Percentiles rank a stretch among this genome's conserved stretches.
These are phyloP conservation scores for Aspergillus wentii DNA, from an alignment of 495 filamentous ascomycete species.

Conservation along the genomic window DNA sequence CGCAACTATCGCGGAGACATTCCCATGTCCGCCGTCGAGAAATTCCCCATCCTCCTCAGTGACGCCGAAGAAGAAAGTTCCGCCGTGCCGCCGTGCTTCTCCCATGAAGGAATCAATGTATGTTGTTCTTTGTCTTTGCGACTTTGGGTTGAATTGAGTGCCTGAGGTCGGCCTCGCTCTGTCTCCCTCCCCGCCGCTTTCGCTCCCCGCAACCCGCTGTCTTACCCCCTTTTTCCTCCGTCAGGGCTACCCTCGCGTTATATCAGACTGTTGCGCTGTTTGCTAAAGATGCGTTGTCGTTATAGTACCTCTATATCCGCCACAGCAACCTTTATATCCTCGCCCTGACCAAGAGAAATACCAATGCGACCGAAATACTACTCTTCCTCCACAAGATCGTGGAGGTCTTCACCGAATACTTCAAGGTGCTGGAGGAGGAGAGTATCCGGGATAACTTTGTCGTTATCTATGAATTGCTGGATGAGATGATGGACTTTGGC, in stretches of 20 bases:
- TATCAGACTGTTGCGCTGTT: constrained; percentile 5
- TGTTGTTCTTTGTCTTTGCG: constrained; percentile 20
- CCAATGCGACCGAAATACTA: constrained; percentile 96
- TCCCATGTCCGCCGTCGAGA: constrained; percentile 98
- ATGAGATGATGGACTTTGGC: constrained; percentile 99
- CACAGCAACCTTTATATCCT: constrained; percentile 99
- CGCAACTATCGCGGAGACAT: constrained; percentile 99
- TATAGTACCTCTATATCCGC: constrained; percentile 96
- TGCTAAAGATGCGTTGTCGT: no score
- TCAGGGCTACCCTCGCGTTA: background rate
- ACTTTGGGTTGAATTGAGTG: constrained; percentile 3
- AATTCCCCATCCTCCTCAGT: constrained; percentile 92
- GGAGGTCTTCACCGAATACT: constrained; percentile 99
- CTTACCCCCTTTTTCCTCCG: background rate
- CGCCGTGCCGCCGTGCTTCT: constrained; percentile 96
- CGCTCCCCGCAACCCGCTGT: constrained; percentile 12
- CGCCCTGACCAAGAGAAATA: constrained; percentile 96
- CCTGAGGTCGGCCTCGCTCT: constrained; percentile 5
- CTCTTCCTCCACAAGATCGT: constrained; percentile 98
- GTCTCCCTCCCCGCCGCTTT: constrained; percentile 15
- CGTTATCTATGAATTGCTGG: constrained; percentile 96
- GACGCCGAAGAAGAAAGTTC: constrained; percentile 99
- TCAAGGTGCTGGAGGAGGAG: constrained; percentile 98
- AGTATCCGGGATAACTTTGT: constrained; percentile 99
- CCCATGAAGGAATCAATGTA: constrained; percentile 97